Evolutionary conservation across 192 early-diverging fungal genomes (phyloP), one percentile per base, ranked within the genome.

Genomic region (Glomus cerebriforme): DNA sequence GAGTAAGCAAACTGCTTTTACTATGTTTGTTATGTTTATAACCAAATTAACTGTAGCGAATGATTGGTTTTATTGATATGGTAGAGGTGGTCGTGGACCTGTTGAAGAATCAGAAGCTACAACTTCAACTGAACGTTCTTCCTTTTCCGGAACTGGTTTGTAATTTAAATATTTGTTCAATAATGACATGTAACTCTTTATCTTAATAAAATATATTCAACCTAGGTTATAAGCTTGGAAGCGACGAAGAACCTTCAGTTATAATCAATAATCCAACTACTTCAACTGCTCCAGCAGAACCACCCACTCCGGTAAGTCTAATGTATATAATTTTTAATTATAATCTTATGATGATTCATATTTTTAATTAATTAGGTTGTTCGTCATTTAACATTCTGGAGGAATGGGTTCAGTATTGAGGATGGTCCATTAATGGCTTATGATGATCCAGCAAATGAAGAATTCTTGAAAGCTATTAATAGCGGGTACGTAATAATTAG

Each of bases 381-480:
- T 37, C 89, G 98, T 32, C 85, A 90, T 60, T 86, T 99, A 72
- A 98, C 95, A 15, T 98, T 99, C 79, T 99, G 96, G 95, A 86
- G 92, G 73, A 93, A 98, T 80, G 98, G 98, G 71, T 99, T 98
- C 80, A 96, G 93, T 68, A 87, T 99, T 79, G 97, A 95, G 26
- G 95, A 98, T 78, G 98, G 98, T 3, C 95, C 95, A 1, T 84
- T 99, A 68, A 85, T 93, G 80, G 83, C 88, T 60, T 96, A 95
- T 73, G 91, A 94, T 67, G 96, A 96, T 79, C 96, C 97, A 7
- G 87, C 88, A 77, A 97, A 95, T 86, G 88, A 92, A 82, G 91
- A 93, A 80, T 89, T 94, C 67, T 86, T 98, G 77, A 89, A 92
- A 68, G 91, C 92, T 22, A 98, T 98, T 75, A 95, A 96, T 69